Evolutionary conservation across 177 flowering plant species (phyloP).

Genomic region (Tripterygium wilfordii): DNA sequence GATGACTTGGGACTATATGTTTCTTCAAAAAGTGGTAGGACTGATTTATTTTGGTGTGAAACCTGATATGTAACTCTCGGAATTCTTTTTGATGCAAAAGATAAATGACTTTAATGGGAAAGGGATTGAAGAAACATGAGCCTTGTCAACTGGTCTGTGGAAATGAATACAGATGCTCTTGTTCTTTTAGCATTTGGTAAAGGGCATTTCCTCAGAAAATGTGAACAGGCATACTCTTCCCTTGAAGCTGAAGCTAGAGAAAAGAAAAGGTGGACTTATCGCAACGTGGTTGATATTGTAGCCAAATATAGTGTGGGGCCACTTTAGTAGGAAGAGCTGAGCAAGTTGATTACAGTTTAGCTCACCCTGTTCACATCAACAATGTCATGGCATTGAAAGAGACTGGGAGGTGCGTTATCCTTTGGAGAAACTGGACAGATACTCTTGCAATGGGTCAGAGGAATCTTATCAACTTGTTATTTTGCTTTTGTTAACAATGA

Average conservation of each 20-base stretch:
- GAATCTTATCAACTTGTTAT: too few species aligned
- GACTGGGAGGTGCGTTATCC: too few species aligned
- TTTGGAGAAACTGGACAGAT: too few species aligned
- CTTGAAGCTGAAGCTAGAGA: slow-evolving; percentile 33
- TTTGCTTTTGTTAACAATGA: too few species aligned
- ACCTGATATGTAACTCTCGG: slow-evolving; percentile 65
- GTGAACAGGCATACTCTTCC: slow-evolving; percentile 38
- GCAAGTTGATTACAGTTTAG: too few species aligned
- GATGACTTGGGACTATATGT: slow-evolving; percentile 45
- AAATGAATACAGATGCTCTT: slow-evolving; percentile 57
- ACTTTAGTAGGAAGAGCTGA: too few species aligned
- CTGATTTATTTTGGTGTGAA: slow-evolving; percentile 41
- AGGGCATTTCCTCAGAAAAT: slow-evolving; percentile 40
- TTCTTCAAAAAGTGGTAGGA: slow-evolving; percentile 27
- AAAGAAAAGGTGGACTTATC: slow-evolving; percentile 42
- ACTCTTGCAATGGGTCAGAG: too few species aligned
- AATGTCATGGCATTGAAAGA: too few species aligned
- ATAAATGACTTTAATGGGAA: slow-evolving; percentile 27
- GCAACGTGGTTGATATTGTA: slow-evolving; percentile 33
- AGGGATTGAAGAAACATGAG: slow-evolving; percentile 24
- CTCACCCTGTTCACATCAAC: too few species aligned
- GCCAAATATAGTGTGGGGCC: slow-evolving; percentile 8
- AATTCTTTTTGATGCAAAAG: slow-evolving; percentile 42
- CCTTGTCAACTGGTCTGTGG: slow-evolving; percentile 27
- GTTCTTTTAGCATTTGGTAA: slow-evolving; percentile 58